Evolutionary conservation across 441 rosid species (phyloP).

Genomic region (Erysimum pusillum): DNA sequence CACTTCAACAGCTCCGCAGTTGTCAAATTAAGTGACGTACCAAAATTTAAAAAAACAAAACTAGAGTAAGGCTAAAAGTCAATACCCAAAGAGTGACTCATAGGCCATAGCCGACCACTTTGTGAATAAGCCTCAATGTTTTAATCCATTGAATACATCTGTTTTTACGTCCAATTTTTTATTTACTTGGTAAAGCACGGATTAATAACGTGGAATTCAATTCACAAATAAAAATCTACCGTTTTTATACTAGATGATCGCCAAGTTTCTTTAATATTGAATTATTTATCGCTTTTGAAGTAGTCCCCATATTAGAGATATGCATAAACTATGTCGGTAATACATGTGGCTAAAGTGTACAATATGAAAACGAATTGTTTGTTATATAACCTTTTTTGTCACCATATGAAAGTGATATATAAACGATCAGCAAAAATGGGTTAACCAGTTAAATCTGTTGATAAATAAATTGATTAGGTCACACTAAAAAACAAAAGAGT

Average conservation of each 20-base stretch:
- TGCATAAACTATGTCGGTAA: background rate
- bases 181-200: background rate
- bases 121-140: background rate
- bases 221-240: background rate
- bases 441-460: background rate
- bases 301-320: background rate
- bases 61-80: background rate
- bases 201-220: background rate
- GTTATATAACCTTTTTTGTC: background rate
- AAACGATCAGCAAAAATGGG: constrained; percentile 6
- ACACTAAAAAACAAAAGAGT: constrained; percentile 23
- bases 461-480: background rate
- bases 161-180: background rate
- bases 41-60: background rate
- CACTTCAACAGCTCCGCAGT: background rate
- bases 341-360: constrained; percentile 25
- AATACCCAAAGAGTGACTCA: background rate
- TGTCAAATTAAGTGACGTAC: constrained; percentile 5
- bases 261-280: background rate
- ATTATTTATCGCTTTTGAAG: constrained; percentile 5
- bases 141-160: background rate
- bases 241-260: background rate
- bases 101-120: background rate
- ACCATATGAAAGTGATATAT: constrained; percentile 8
- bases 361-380: background rate